Conservation (phyloP, 1,284 basidiomycete genomes). For the Cutaneotrichosporon sp. region DNA sequence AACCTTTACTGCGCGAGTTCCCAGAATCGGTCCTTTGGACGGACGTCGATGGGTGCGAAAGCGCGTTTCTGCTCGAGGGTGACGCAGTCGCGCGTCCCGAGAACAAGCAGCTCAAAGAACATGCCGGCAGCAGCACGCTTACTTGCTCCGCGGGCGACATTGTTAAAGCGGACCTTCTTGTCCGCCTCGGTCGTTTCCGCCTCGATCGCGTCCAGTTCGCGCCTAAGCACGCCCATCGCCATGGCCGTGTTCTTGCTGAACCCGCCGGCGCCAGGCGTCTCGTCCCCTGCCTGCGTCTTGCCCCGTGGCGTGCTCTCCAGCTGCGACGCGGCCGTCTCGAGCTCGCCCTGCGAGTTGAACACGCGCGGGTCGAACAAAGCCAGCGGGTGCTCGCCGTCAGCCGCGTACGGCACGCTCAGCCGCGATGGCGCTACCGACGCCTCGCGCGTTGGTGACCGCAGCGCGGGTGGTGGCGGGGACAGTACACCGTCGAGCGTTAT, state of each 20-base stretch:
- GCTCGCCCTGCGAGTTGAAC: constrained; percentile 5
- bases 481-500: constrained; percentile 14
- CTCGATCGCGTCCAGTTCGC: constrained; percentile 58
- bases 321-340: background rate
- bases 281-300: constrained; percentile 1
- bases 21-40: constrained; percentile 70
- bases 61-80: constrained; percentile 67
- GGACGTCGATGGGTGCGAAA: constrained; percentile 81
- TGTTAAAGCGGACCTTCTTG: constrained; percentile 66
- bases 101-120: constrained; percentile 94
- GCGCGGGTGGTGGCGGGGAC: background rate
- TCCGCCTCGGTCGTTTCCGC: constrained; percentile 26
- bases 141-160: constrained; percentile 56
- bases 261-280: constrained; percentile 42
- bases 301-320: constrained; percentile 1
- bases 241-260: constrained; percentile 88
- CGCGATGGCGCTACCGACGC: constrained; percentile 33
- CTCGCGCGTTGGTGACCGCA: constrained; percentile 12
- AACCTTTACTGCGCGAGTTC: background rate
- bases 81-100: constrained; percentile 86
- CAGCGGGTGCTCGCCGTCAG: constrained; percentile 61
- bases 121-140: constrained; percentile 88
- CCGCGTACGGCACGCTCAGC: constrained; percentile 51
- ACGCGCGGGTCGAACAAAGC: constrained; percentile 69
- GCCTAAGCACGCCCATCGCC: constrained; percentile 72